Percentiles rank a stretch among this genome's conserved stretches.
Conservation (phyloP, 1,139 yeast species). For the Kurtzmaniella natalensis region DNA sequence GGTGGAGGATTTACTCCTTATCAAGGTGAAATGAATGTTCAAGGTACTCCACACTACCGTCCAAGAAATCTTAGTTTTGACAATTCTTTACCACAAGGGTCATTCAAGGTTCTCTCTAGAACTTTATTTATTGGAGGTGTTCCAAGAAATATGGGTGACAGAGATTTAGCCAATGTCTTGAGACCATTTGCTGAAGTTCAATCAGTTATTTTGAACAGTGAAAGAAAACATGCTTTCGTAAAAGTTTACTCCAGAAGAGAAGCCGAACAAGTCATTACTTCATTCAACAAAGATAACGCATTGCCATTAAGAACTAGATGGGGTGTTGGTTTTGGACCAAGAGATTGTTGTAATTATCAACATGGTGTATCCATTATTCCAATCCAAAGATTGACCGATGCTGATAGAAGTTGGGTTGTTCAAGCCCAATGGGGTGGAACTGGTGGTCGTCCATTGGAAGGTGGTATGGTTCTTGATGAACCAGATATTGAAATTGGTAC, state of each 20-base stretch:
- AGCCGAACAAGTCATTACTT: constrained; percentile 72
- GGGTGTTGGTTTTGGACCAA: constrained; percentile 99
- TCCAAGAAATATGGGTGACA: constrained; percentile 75
- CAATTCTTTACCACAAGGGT: constrained; percentile 68
- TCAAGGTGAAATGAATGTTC: constrained; percentile 51
- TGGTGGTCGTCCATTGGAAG: constrained; percentile 77
- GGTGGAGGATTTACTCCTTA: constrained; percentile 5
- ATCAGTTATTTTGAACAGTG: constrained; percentile 80
- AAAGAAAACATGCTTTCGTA: constrained; percentile 92
- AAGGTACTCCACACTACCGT: constrained; percentile 70
- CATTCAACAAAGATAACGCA: constrained; percentile 47
- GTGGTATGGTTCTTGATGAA: constrained; percentile 87
- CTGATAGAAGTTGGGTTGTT: constrained; percentile 86
- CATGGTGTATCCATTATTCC: constrained; percentile 89
- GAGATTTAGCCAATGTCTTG: constrained; percentile 59
- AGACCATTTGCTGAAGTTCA: constrained; percentile 95
- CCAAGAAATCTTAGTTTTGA: constrained; percentile 70
- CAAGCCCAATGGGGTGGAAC: constrained; percentile 98
- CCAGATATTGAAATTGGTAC: constrained; percentile 97
- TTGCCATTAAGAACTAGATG: constrained; percentile 79
- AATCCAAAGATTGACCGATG: constrained; percentile 81
- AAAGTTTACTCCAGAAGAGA: constrained; percentile 94
- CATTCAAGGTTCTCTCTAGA: constrained; percentile 80
- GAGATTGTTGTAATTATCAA: constrained; percentile 95
- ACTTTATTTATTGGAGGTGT: constrained; percentile 94